A percentile compares a stretch with the other conserved stretches of the same genome.
These are phyloP conservation scores for Plantago elongata DNA, from an alignment of 257 asterid species.

Conservation along the genomic window DNA sequence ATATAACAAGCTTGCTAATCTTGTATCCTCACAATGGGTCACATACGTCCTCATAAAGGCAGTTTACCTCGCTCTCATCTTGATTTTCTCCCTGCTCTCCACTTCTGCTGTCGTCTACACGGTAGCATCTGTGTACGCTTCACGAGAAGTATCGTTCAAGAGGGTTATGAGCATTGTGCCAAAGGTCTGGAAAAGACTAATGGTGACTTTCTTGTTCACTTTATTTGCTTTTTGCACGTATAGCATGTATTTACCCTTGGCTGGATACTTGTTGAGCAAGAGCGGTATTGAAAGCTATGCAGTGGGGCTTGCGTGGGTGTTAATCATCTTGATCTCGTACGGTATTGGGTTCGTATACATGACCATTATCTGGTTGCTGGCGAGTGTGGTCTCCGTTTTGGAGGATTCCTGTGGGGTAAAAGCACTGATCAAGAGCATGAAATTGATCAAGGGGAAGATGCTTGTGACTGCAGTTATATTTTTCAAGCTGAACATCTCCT, in stretches of 20 bases:
- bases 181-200: conserved; percentile 3
- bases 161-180: not conserved
- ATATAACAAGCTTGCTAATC: not conserved
- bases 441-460: not conserved
- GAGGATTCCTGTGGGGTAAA: not conserved
- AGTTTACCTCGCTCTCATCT: not conserved
- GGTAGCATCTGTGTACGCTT: conserved; percentile 1
- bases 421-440: not conserved
- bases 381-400: not conserved
- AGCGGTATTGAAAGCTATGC: not conserved
- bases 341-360: not conserved
- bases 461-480: not conserved
- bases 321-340: not conserved
- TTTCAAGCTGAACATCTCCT: not conserved
- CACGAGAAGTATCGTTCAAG: not conserved
- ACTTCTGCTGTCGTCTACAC: conserved; percentile 3
- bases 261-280: not conserved
- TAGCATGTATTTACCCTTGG: not conserved
- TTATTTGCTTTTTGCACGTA: not conserved
- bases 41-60: not conserved
- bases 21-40: not conserved
- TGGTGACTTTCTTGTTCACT: not conserved
- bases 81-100: not conserved
- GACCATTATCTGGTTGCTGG: not conserved
- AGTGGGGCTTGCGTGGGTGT: not conserved